Percentiles rank a stretch among this genome's conserved stretches.
These are phyloP conservation scores for Sanghuangporus sanghuang DNA, from an alignment of 1,284 basidiomycete genomes.

Conservation along the genomic window DNA sequence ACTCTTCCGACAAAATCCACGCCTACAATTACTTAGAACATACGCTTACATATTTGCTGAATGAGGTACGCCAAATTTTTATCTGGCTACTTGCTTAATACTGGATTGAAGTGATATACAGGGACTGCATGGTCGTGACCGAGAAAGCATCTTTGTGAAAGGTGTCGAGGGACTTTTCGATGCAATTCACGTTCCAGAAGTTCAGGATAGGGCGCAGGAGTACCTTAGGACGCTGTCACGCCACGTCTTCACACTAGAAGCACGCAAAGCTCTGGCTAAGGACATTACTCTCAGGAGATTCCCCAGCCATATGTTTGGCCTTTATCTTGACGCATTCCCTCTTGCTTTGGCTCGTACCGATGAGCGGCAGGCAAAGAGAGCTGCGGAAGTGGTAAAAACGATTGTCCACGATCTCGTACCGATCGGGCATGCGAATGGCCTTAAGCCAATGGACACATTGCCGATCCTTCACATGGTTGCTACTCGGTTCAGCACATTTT, in stretches of 20 bases:
- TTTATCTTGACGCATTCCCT: conserved; percentile 75
- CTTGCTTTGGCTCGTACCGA: conserved; percentile 65
- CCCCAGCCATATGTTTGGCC: conserved; percentile 57
- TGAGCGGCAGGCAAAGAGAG: conserved; percentile 52
- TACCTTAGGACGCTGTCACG: conserved; percentile 66
- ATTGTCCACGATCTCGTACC: conserved; percentile 68
- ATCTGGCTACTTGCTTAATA: background rate
- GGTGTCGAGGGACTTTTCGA: conserved; percentile 80
- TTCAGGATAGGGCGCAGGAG: conserved; percentile 62
- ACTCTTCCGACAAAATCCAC: conserved; percentile 61
- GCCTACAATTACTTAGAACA: conserved; percentile 80
- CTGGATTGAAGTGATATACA: conserved; percentile 26
- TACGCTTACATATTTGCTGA: conserved; percentile 66
- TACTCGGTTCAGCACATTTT: conserved; percentile 76
- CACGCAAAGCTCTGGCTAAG: conserved; percentile 50
- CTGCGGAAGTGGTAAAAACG: conserved; percentile 52
- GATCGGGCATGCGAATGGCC: conserved; percentile 43
- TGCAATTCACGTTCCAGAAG: conserved; percentile 66
- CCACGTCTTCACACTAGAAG: conserved; percentile 64
- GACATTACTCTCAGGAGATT: conserved; percentile 50
- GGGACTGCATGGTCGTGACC: conserved; percentile 71
- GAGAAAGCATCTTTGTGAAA: conserved; percentile 68
- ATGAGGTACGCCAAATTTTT: conserved; percentile 53
- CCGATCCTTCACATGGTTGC: conserved; percentile 74
- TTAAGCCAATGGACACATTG: conserved; percentile 49